Percentiles rank a stretch among this genome's conserved stretches.
Conservation (phyloP, 2,329 filamentous ascomycete species). For the Tolypocladium ovalisporum region DNA sequence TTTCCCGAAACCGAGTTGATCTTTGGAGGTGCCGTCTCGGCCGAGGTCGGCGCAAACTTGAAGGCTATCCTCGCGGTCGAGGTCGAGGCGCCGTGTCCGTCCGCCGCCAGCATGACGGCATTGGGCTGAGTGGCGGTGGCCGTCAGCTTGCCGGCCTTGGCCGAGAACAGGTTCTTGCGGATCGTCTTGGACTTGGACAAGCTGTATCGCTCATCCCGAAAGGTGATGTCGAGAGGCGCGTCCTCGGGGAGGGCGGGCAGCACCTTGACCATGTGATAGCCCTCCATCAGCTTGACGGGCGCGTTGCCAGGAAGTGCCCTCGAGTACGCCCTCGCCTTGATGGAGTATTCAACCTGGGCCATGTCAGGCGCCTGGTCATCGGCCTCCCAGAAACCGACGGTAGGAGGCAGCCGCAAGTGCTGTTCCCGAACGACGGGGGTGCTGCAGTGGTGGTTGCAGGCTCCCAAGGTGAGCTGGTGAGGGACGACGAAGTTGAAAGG, state of each 20-base stretch:
- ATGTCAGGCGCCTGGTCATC: slow-evolving; percentile 46
- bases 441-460: slow-evolving; percentile 39
- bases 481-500: slow-evolving; percentile 52
- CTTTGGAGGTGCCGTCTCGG: slow-evolving; percentile 33
- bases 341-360: slow-evolving; percentile 40
- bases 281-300: slow-evolving; percentile 26
- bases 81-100: slow-evolving; percentile 31
- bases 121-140: slow-evolving; percentile 33
- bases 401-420: slow-evolving; percentile 43
- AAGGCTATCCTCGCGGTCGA: slow-evolving; percentile 34
- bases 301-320: neutral
- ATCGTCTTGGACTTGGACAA: slow-evolving; percentile 40
- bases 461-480: slow-evolving; percentile 43
- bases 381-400: slow-evolving; percentile 39
- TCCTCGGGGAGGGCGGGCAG: slow-evolving; percentile 38
- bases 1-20: slow-evolving; percentile 39
- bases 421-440: slow-evolving; percentile 35
- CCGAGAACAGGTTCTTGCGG: slow-evolving; percentile 40
- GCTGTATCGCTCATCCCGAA: slow-evolving; percentile 36
- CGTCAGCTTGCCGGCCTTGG: slow-evolving; percentile 38
- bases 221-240: slow-evolving; percentile 37
- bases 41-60: slow-evolving; percentile 32
- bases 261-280: slow-evolving; percentile 36
- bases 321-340: slow-evolving; percentile 34
- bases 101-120: slow-evolving; percentile 37